Conservation (phyloP, 1,139 yeast species). For the Meyerozyma carpophila region DNA sequence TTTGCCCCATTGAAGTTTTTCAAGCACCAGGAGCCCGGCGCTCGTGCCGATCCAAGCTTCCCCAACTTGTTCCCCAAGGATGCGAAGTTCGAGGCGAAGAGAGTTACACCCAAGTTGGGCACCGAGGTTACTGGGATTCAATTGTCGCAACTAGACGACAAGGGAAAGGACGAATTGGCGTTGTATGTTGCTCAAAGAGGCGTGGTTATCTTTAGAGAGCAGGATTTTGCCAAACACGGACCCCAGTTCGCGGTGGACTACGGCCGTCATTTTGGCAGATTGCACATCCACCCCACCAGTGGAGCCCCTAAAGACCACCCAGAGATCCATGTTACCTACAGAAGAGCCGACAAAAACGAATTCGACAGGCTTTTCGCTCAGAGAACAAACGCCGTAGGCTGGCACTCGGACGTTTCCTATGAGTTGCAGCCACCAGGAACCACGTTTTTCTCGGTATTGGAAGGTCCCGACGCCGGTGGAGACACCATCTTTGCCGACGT, state of each 20-base stretch:
- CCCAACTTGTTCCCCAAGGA: conserved; percentile 43
- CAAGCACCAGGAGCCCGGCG: conserved; percentile 49
- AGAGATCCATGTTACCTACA: conserved; percentile 58
- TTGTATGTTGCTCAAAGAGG: conserved; percentile 61
- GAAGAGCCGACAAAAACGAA: conserved; percentile 34
- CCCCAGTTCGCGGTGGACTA: conserved; percentile 49
- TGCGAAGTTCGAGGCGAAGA: conserved; percentile 25
- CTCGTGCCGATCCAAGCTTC: conserved; percentile 51
- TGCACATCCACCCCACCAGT: conserved; percentile 71
- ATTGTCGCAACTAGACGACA: conserved; percentile 44
- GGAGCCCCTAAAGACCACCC: conserved; percentile 59
- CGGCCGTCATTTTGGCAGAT: conserved; percentile 60
- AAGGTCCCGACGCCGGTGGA: conserved; percentile 64
- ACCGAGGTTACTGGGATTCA: conserved; percentile 58
- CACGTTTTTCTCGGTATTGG: conserved; percentile 56
- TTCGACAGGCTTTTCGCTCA: conserved; percentile 24
- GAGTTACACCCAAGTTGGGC: conserved; percentile 62
- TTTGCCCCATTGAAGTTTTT: conserved; percentile 43
- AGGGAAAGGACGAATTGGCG: conserved; percentile 62
- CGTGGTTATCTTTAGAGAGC: conserved; percentile 62
- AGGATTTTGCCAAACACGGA: conserved; percentile 55
- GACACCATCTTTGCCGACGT: conserved; percentile 68
- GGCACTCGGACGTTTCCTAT: conserved; percentile 71
- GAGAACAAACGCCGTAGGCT: conserved; percentile 31
- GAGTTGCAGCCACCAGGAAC: conserved; percentile 67